phyloP scores from a whole-genome alignment of 2,329 filamentous ascomycete genomes.

The Fusarium musae region DNA sequence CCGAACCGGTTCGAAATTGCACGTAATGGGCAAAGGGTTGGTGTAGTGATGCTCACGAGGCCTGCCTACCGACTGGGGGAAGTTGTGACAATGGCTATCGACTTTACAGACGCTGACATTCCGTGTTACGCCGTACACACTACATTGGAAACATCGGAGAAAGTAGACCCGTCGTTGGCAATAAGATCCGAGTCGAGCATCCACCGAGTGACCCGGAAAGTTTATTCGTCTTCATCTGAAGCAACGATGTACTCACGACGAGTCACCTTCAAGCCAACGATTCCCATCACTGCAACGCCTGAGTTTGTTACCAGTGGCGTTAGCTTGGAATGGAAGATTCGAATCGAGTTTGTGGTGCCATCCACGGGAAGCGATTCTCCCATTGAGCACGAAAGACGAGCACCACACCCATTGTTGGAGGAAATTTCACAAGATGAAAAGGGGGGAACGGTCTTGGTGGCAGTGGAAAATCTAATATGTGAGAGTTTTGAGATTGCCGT shows the following conservation, averaged over 20 bases:
- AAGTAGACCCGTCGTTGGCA: constrained; percentile 81
- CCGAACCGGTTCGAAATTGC: constrained; percentile 97
- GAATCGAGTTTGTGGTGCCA: constrained; percentile 92
- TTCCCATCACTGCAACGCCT: constrained; percentile 85
- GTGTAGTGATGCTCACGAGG: constrained; percentile 87
- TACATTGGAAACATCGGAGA: constrained; percentile 87
- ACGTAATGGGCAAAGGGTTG: constrained; percentile 89
- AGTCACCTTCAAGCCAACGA: constrained; percentile 82
- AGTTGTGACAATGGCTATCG: constrained; percentile 82
- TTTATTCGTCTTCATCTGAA: constrained; percentile 82
- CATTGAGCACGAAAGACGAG: constrained; percentile 33
- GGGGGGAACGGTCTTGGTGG: constrained; percentile 77
- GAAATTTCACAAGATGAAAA: constrained; percentile 82
- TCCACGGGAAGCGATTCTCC: constrained; percentile 52
- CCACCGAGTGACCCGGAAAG: constrained; percentile 83
- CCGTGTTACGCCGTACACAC: constrained; percentile 88
- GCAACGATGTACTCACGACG: constrained; percentile 84
- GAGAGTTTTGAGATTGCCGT: constrained; percentile 93
- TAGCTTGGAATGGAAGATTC: constrained; percentile 86
- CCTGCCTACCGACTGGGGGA: constrained; percentile 92
- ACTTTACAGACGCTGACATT: constrained; percentile 81
- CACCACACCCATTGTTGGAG: constrained; percentile 71
- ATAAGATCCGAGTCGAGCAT: constrained; percentile 88
- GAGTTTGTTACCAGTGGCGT: constrained; percentile 93
- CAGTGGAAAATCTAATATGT: constrained; percentile 80